phyloP scores from a whole-genome alignment of 2,329 filamentous ascomycete species.

The Claviceps humidiphila region DNA sequence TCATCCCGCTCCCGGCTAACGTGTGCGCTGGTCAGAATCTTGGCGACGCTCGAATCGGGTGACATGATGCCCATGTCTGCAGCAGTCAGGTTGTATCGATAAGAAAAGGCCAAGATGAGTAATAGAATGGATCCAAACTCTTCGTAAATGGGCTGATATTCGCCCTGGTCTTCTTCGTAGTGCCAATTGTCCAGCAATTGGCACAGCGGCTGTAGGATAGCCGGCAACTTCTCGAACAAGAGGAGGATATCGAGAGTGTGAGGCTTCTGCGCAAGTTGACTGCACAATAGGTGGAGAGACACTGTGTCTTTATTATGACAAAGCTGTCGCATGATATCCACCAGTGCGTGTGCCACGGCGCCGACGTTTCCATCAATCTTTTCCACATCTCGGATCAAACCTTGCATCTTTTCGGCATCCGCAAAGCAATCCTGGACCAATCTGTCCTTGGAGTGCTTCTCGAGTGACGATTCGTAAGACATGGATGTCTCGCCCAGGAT shows the following conservation, averaged over 20 bases:
- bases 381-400: conserved; percentile 69
- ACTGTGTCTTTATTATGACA: conserved; percentile 66
- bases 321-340: conserved; percentile 57
- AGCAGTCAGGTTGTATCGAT: conserved; percentile 55
- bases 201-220: conserved; percentile 61
- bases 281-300: conserved; percentile 63
- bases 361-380: conserved; percentile 86
- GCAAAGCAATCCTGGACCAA: conserved; percentile 66
- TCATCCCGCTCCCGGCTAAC: conserved; percentile 44
- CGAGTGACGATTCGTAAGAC: conserved; percentile 59
- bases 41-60: conserved; percentile 54
- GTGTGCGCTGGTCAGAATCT: conserved; percentile 48
- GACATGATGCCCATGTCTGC: conserved; percentile 49
- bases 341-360: conserved; percentile 66
- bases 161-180: conserved; percentile 71
- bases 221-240: conserved; percentile 56
- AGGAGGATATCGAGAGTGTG: conserved; percentile 61
- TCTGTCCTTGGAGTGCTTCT: conserved; percentile 64
- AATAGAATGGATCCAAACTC: conserved; percentile 70
- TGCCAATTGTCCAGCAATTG: conserved; percentile 65
- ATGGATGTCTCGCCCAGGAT: conserved; percentile 77
- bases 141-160: conserved; percentile 76
- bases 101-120: conserved; percentile 59
- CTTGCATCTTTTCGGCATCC: conserved; percentile 62
- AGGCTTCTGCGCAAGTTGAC: conserved; percentile 58